Evolutionary conservation across 2,329 filamentous ascomycete species (phyloP).

Genomic region (Monosporascus sp.): DNA sequence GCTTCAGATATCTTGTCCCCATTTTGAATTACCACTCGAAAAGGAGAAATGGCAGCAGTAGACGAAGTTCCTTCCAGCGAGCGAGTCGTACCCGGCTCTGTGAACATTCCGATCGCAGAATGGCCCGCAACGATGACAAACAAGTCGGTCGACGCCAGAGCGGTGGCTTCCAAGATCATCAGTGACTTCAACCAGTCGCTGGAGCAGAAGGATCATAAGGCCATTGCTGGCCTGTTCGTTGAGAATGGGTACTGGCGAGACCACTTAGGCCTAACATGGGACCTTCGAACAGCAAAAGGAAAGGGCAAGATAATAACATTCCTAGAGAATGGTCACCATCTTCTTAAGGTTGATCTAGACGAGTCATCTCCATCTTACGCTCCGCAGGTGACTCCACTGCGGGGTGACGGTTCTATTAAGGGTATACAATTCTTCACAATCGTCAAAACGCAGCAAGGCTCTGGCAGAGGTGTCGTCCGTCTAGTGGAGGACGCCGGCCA

Average conservation of each 20-base stretch:
- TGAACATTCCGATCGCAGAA: conserved; percentile 31
- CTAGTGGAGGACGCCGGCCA: conserved; percentile 32
- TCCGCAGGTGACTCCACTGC: conserved; percentile 36
- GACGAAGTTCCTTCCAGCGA: conserved; percentile 19
- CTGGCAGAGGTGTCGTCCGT: conserved; percentile 44
- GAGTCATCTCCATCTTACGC: conserved; percentile 31
- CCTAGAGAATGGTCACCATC: conserved; percentile 25
- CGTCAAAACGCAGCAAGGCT: conserved; percentile 39
- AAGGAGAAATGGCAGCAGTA: conserved; percentile 7
- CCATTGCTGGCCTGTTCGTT: conserved; percentile 38
- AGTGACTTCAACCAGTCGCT: conserved; percentile 33
- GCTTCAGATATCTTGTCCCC: no score
- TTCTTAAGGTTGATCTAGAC: conserved; percentile 33
- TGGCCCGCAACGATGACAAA: conserved; percentile 34
- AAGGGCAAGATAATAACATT: conserved; percentile 31
- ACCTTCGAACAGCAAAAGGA: conserved; percentile 48
- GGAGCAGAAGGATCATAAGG: conserved; percentile 24
- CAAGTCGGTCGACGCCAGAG: conserved; percentile 27
- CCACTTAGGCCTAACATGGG: conserved; percentile 50
- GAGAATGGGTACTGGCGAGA: conserved; percentile 53
- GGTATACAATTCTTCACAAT: conserved; percentile 46
- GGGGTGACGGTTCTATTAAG: conserved; percentile 35
- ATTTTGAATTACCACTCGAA: no score
- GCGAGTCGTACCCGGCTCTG: conserved; percentile 28
- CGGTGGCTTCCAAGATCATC: conserved; percentile 31